Evolutionary conservation across 2,329 filamentous ascomycete genomes (phyloP).

Genomic region (Ceratocystis cubensis): DNA sequence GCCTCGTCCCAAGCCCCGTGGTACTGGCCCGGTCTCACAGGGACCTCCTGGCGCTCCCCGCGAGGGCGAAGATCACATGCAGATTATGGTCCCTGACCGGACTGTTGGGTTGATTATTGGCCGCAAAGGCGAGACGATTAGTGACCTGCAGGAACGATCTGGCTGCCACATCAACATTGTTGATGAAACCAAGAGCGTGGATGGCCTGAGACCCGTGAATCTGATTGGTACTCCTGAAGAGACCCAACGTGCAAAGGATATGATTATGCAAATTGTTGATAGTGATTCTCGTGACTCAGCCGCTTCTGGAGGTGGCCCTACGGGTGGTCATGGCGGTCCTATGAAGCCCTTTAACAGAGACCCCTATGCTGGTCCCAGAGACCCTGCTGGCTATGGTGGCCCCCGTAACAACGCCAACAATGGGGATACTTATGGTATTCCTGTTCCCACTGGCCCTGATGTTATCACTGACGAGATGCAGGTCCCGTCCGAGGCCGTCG

Average conservation of each 20-base stretch:
- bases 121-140: constrained; percentile 84
- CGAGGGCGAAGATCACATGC: constrained; percentile 72
- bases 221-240: constrained; percentile 68
- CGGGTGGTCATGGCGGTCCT: constrained; percentile 26
- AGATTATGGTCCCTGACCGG: constrained; percentile 90
- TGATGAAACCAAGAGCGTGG: constrained; percentile 82
- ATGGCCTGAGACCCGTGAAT: constrained; percentile 79
- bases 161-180: constrained; percentile 96
- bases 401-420: constrained; percentile 27
- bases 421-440: constrained; percentile 23
- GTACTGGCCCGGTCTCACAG: neutral
- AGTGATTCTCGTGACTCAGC: constrained; percentile 60
- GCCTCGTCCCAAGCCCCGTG: constrained; percentile 25
- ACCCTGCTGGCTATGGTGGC: constrained; percentile 24
- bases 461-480: constrained; percentile 74
- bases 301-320: constrained; percentile 25
- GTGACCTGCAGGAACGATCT: constrained; percentile 79
- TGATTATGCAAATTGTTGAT: constrained; percentile 89
- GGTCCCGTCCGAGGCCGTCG: constrained; percentile 81
- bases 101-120: constrained; percentile 89
- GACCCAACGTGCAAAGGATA: constrained; percentile 65
- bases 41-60: constrained; percentile 29
- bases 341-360: constrained; percentile 19
- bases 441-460: constrained; percentile 33
- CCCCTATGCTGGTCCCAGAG: constrained; percentile 15